Base-by-base conservation (phyloP, 2,329 filamentous ascomycete genomes). In the Escovopsis sp. region DNA sequence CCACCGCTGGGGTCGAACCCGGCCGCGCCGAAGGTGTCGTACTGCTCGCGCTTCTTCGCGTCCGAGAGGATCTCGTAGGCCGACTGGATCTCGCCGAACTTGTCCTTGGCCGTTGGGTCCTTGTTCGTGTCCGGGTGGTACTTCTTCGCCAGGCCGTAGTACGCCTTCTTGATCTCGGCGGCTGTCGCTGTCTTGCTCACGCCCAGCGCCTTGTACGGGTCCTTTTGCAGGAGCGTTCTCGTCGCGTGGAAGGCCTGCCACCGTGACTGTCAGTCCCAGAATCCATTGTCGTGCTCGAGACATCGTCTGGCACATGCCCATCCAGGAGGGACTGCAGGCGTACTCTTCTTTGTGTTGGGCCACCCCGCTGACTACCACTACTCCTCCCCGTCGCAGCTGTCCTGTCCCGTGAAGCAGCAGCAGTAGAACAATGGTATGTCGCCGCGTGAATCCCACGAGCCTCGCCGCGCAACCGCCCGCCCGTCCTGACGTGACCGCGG, bases 71-170 rank as follows among this genome's bases (percentile, higher is more conserved):
- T 68, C 57, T 98, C 90, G 60, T 98, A 98, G 17, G 90, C 85
- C 23, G 81, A 74, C 57, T 98, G 90, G 36, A 92, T 84, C 47
- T 94, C 88, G 43, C 79, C 72, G 50, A 98, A 98, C 50, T 82
- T 88, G 49, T 96, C 90, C 56, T 96, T 96, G 26, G 90, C 87
- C n/a, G 66, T 70, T 3, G 83, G 58, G 47, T 96, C 90, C 57
- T 96, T 96, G 67, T 96, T 98, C 26, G 90, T 96, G 55, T 98
- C 90, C 8, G 90, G 90, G 51, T 98, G 90, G 55, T 76, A 98
- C 53, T 96, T 98, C 61, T 98, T 98, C 15, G 90, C 90, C 39
- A 96, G 67, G 34, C 87, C 84, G 55, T 98, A 98, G 65, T 98
- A 98, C 3, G 90, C 87, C 58, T 94, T 96, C 57, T 98, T 98